Percentiles rank a stretch among this genome's conserved stretches.
phyloP scores from a whole-genome alignment of 23 red algal species.

The Gracilaria gracilis region DNA sequence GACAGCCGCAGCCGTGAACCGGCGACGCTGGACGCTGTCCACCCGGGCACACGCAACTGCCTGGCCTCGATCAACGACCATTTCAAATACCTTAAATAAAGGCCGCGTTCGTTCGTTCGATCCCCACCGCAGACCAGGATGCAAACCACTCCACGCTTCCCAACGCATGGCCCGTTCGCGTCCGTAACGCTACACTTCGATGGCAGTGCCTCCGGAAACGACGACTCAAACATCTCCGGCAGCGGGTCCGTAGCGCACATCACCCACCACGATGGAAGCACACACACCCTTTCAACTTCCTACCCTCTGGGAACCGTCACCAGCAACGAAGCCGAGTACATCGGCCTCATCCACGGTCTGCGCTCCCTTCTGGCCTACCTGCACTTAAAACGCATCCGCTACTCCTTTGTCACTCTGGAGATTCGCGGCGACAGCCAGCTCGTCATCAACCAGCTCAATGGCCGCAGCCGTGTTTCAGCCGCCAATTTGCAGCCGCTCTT shows the following conservation, averaged over 20 bases:
- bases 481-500: neutral
- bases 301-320: neutral
- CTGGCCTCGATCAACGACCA: too few species aligned
- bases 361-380: neutral
- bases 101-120: too few species aligned
- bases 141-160: neutral
- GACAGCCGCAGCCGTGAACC: too few species aligned
- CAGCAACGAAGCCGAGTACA: constrained; percentile 3
- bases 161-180: neutral
- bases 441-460: neutral
- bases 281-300: neutral
- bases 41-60: too few species aligned
- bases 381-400: neutral
- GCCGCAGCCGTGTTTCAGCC: neutral
- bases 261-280: neutral
- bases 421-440: neutral
- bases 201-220: neutral
- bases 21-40: too few species aligned
- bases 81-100: too few species aligned
- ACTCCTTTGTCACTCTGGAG: neutral
- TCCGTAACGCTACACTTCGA: neutral
- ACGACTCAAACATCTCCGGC: neutral
- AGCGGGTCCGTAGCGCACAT: neutral
- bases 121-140: too few species aligned
- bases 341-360: neutral